phyloP scores from a whole-genome alignment of 75 land plant species.

The Pinus taeda region DNA sequence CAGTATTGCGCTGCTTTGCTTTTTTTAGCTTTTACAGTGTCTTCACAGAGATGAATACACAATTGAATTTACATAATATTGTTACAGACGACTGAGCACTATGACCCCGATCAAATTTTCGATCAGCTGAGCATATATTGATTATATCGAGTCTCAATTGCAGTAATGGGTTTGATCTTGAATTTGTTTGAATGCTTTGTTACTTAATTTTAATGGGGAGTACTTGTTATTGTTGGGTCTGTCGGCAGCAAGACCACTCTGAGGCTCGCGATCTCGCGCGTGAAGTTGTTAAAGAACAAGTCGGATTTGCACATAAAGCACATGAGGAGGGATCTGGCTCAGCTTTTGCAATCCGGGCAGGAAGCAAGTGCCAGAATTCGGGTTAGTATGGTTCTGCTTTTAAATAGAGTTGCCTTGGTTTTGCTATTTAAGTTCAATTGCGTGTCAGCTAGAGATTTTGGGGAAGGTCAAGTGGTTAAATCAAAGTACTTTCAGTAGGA shows the following conservation, averaged over 20 bases:
- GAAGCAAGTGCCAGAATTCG: constrained; percentile 79
- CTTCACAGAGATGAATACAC: not conserved
- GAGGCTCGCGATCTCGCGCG: constrained; percentile 71
- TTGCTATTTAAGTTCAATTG: not conserved
- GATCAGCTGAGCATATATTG: not conserved
- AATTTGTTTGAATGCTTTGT: not conserved
- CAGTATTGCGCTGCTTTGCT: not conserved
- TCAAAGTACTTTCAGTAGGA: no score
- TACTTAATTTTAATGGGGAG: not conserved
- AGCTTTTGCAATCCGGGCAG: constrained; percentile 80
- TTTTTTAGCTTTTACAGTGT: not conserved
- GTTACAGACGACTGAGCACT: not conserved
- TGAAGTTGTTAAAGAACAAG: constrained; percentile 86
- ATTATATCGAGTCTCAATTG: not conserved
- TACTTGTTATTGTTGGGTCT: constrained; percentile 4
- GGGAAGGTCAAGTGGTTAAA: no score
- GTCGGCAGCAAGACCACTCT: constrained; percentile 80
- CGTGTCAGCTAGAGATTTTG: no score
- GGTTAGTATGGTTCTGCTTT: constrained; percentile 28
- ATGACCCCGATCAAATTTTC: not conserved
- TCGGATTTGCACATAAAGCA: constrained; percentile 64
- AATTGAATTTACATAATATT: not conserved
- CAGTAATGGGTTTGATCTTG: not conserved
- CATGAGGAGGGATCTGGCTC: constrained; percentile 60
- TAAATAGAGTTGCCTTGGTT: not conserved